Base-by-base conservation (phyloP, 2,329 filamentous ascomycete species). In the Hymenoscyphus fraxineus region DNA sequence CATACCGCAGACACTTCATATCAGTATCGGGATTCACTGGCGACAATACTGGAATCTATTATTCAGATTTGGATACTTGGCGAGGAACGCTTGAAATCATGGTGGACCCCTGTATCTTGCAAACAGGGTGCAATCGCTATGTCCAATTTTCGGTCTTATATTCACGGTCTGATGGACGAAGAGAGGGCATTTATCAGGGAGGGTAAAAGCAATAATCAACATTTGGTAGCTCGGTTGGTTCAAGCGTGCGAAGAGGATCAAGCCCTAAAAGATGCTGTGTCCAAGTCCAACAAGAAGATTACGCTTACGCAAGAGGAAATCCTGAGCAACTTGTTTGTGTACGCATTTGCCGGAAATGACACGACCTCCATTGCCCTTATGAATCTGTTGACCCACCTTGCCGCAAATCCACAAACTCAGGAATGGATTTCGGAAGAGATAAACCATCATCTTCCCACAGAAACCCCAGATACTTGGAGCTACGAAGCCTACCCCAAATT, bases 351-450 rank as follows among this genome's bases (percentile, higher is more conserved):
- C 0, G 90, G 90, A 15, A 89, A 93, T 75, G 90, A 93, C 76
- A 92, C 90, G 1, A 88, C 89, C 1, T 89, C 90, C 61, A 90
- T 89, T 75, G 83, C 85, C 2, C 79, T 92, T 47, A 87, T 92
- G 76, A 92, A 89, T 73, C 81, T 85, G 2, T 76, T 92, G 7
- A 71, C 90, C 40, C 81, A 85, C 69, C 83, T 93, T 4, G 90
- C 89, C n/a, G 82, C 85, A 71, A 82, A 88, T 69, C 84, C 85
- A 16, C 75, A 79, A 0, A 83, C 82, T 1, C 90, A 93, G 72
- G 82, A 83, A 27, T 80, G 79, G 10, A 77, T 93, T 3, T 89
- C 92, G 68, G 77, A 80, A 47, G 89, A 92, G 66, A 77, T 93
- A 58, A 51, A 40, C 15, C 19, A 31, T 15, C 19, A 15, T 27